Conservation (phyloP, 441 rosid species). For the Adansonia gregorii region DNA sequence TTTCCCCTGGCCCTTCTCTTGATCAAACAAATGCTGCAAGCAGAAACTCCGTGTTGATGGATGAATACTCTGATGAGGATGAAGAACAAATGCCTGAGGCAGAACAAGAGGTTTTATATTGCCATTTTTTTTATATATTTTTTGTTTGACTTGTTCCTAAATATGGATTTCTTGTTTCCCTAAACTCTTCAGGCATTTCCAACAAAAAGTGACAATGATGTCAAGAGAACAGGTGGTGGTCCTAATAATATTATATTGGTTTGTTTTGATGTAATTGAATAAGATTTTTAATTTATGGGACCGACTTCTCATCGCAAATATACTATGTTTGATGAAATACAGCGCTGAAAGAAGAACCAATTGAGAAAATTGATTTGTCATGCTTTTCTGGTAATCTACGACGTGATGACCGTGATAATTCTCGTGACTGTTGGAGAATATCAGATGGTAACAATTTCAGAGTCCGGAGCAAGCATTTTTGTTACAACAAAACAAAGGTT, state of each 20-base stretch:
- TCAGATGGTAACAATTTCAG: conserved; percentile 92
- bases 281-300: conserved; percentile 15
- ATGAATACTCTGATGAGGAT: conserved; percentile 95
- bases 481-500: conserved; percentile 92
- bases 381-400: conserved; percentile 87
- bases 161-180: conserved; percentile 16
- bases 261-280: conserved; percentile 13
- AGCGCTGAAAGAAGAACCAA: conserved; percentile 75
- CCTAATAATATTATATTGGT: conserved; percentile 18
- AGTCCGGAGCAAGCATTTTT: conserved; percentile 93
- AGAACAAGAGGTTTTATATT: conserved; percentile 75
- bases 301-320: conserved; percentile 25
- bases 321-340: conserved; percentile 34
- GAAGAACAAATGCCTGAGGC: conserved; percentile 93
- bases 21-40: conserved; percentile 69
- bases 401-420: conserved; percentile 80
- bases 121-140: conserved; percentile 18
- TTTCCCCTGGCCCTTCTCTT: conserved; percentile 54
- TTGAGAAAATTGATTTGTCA: conserved; percentile 74
- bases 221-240: conserved; percentile 66
- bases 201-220: conserved; percentile 53
- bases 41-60: conserved; percentile 77
- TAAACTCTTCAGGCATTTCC: conserved; percentile 53
- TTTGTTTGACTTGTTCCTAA: conserved; percentile 14
- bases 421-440: conserved; percentile 90